Percentiles rank a stretch among this genome's conserved stretches.
These are phyloP conservation scores for Suillus sp. DNA, from an alignment of 768 basidiomycete species.

Conservation along the genomic window DNA sequence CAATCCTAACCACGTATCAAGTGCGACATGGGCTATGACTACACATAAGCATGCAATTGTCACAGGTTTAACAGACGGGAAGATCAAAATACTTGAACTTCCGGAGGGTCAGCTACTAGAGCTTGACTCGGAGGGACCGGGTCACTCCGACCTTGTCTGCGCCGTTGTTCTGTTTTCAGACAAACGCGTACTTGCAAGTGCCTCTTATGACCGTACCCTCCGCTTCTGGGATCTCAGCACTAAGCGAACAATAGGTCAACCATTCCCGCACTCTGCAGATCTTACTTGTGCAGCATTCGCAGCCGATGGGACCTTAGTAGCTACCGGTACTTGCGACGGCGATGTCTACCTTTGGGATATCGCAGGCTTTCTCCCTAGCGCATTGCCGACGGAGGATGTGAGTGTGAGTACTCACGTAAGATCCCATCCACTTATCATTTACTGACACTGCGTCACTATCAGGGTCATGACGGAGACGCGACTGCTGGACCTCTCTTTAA, in stretches of 20 bases:
- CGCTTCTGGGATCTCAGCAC: conserved; percentile 14
- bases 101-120: background rate
- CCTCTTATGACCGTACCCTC: conserved; percentile 16
- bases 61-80: background rate
- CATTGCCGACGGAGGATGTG: background rate
- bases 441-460: background rate
- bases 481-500: background rate
- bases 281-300: background rate
- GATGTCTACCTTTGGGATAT: background rate
- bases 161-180: conserved; percentile 8
- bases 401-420: background rate
- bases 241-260: conserved; percentile 11
- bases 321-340: background rate
- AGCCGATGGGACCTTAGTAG: background rate
- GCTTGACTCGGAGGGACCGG: background rate
- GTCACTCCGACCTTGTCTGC: background rate
- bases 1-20: background rate
- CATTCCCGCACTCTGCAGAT: conserved; percentile 6
- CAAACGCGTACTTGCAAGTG: conserved; percentile 18
- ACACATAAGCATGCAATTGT: background rate
- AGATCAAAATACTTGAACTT: background rate
- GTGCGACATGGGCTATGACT: background rate
- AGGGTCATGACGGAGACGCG: background rate
- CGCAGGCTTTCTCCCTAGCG: background rate
- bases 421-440: background rate